Base-by-base conservation (phyloP, 768 basidiomycete species). In the Tremella mesenterica region DNA sequence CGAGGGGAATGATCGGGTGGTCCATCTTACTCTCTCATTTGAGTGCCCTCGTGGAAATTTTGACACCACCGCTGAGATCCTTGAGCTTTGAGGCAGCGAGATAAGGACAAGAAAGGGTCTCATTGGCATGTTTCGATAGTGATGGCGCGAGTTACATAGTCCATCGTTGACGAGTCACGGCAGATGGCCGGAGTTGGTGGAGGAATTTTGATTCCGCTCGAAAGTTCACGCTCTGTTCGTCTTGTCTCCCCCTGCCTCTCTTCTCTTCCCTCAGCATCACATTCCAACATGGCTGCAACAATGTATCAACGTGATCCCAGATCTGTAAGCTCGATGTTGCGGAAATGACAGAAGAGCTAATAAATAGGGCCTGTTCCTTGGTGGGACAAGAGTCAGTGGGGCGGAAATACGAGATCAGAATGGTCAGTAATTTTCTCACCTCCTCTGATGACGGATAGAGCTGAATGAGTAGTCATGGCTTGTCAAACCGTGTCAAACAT, bases 401-500 rank as follows among this genome's bases (percentile, higher is more conserved):
- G 91, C 92, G 72, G 93, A 95, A 71, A 87, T 97, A 53, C 81
- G 92, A 58, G 90, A 95, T 76, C 89, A 92, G 76, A 93, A 95
- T 85, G 90, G 91, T 89, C 78, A 69, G 56, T 36, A 21, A 16
- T 13, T 1, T 7, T 14, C 26, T 49, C 21, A 54, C 18, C 51
- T 21, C 33, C 18, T 18, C 55, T 27, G 48, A 26, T n/a, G n/a
- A n/a, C n/a, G n/a, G 26, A 8, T 12, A 8, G 25, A 64, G 58
- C 38, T 52, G 64, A 54, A n/a, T 54, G 55, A 16, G 50, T 74
- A 95, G 93, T 97, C 64, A 81, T 89, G 66, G 95, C 93, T 41
- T 93, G 92, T 43, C 85, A 88, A 69, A 85, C 93, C 5, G 95
- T 99, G 68, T 90, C 95, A 54, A 99, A 99, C 75, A 85, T 97